phyloP scores from a whole-genome alignment of 352 stramenopile genomes.

The Globisporangium rhizosaccharum region DNA sequence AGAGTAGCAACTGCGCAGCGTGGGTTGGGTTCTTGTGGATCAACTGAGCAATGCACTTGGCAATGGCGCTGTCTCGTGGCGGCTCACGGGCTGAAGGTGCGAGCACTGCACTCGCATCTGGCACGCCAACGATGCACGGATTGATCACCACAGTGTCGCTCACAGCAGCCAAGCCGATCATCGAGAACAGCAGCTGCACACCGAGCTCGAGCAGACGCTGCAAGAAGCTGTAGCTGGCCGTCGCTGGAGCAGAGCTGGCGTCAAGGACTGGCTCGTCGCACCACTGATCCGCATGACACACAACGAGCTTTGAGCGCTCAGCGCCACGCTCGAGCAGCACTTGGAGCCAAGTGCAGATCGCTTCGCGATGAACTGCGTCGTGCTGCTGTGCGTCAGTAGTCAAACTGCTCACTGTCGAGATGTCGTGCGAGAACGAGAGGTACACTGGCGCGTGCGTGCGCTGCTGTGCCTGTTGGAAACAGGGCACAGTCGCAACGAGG shows the following conservation, averaged over 20 bases:
- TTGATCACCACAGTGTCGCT: conserved; percentile 48
- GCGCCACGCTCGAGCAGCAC: conserved; percentile 29
- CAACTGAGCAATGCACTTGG: conserved; percentile 27
- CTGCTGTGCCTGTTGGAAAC: conserved; percentile 32
- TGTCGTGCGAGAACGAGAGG: conserved; percentile 49
- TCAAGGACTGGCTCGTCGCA: conserved; percentile 17
- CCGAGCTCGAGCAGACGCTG: conserved; percentile 27
- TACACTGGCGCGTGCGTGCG: conserved; percentile 52
- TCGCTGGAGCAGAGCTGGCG: too few relatives aligned
- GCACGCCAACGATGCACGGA: conserved; percentile 10
- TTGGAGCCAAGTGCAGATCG: conserved; percentile 31
- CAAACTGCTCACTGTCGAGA: neutral
- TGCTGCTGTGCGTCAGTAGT: neutral
- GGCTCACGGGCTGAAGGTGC: conserved; percentile 15
- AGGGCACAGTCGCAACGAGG: neutral
- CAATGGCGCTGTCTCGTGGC: conserved; percentile 37
- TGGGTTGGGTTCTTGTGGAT: conserved; percentile 19
- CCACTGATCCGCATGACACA: conserved; percentile 75
- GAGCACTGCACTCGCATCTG: neutral
- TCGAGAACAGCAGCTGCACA: conserved; percentile 54
- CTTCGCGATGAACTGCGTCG: conserved; percentile 3
- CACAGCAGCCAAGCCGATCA: conserved; percentile 57
- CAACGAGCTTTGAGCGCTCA: conserved; percentile 39
- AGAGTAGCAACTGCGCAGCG: conserved; percentile 45
- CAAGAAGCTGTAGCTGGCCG: conserved; percentile 26